These are phyloP conservation scores for Hypoxylon sp. DNA, from an alignment of 2,329 filamentous ascomycete genomes.

Conservation along the genomic window DNA sequence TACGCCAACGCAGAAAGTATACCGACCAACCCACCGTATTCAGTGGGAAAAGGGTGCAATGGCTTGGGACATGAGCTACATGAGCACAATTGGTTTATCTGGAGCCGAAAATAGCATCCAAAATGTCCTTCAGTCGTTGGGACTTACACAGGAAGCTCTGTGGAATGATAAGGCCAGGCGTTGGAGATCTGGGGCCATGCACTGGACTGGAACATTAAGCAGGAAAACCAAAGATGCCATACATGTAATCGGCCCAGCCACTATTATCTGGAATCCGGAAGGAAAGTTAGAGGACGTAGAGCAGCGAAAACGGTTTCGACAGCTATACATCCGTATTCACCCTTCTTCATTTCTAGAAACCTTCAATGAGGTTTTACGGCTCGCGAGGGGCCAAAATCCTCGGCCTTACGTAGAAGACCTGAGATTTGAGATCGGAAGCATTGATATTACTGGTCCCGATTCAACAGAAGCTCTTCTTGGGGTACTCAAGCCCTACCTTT, in stretches of 20 bases:
- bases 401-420: conserved; percentile 76
- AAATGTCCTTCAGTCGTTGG: conserved; percentile 75
- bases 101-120: conserved; percentile 76
- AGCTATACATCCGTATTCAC: conserved; percentile 81
- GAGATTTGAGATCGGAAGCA: conserved; percentile 76
- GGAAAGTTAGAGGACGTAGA: conserved; percentile 42
- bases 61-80: conserved; percentile 95
- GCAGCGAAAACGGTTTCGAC: conserved; percentile 53
- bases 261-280: conserved; percentile 80
- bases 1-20: conserved; percentile 90
- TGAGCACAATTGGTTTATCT: conserved; percentile 85
- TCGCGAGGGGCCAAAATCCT: conserved; percentile 73
- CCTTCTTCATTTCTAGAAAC: conserved; percentile 82
- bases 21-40: conserved; percentile 87
- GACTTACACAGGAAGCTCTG: conserved; percentile 71
- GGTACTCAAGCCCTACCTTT: conserved; percentile 71
- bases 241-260: conserved; percentile 78
- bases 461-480: conserved; percentile 84
- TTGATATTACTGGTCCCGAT: conserved; percentile 74
- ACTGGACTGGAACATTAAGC: conserved; percentile 66
- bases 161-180: conserved; percentile 76
- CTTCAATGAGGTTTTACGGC: conserved; percentile 73
- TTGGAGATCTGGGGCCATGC: conserved; percentile 73
- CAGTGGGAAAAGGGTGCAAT: conserved; percentile 82
- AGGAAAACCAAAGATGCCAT: conserved; percentile 68